These are phyloP conservation scores for Fusarium secorum DNA, from an alignment of 2,329 filamentous ascomycete species.

Conservation along the genomic window DNA sequence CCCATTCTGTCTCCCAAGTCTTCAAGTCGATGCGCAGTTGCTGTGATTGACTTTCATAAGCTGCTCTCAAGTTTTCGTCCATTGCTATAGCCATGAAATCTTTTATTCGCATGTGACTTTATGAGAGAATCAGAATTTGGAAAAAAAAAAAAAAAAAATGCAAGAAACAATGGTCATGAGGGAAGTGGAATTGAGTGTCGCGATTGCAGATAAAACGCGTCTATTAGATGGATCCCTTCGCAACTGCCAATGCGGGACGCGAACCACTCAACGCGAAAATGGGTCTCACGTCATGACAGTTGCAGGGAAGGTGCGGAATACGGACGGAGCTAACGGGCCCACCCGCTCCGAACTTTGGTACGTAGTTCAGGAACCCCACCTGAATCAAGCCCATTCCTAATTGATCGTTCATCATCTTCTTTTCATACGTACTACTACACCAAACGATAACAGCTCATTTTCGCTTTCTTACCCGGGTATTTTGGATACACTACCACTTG, in stretches of 20 bases:
- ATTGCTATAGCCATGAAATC: conserved; percentile 44
- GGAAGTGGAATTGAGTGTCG: conserved; percentile 21
- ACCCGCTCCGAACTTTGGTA: neutral
- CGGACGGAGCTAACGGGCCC: conserved; percentile 11
- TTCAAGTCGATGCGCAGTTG: conserved; percentile 75
- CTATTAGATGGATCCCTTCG: neutral
- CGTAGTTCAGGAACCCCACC: neutral
- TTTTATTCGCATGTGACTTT: neutral
- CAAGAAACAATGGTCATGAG: conserved; percentile 3
- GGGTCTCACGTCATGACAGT: conserved; percentile 29
- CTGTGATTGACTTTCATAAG: conserved; percentile 60
- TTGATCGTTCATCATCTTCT: neutral
- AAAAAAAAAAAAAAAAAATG: neutral
- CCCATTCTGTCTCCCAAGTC: conserved; percentile 75
- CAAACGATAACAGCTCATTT: neutral
- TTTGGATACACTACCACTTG: neutral
- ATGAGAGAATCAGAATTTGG: neutral
- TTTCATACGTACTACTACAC: neutral
- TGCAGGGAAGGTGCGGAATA: conserved; percentile 8
- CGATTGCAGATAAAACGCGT: conserved; percentile 32
- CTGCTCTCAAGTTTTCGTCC: conserved; percentile 55
- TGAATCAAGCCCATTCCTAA: conserved; percentile 1
- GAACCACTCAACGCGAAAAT: conserved; percentile 39
- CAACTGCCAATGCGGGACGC: conserved; percentile 26
- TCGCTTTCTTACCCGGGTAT: neutral